These are phyloP conservation scores for Ceratobasidium sp. DNA, from an alignment of 1,284 basidiomycete genomes.

Conservation along the genomic window DNA sequence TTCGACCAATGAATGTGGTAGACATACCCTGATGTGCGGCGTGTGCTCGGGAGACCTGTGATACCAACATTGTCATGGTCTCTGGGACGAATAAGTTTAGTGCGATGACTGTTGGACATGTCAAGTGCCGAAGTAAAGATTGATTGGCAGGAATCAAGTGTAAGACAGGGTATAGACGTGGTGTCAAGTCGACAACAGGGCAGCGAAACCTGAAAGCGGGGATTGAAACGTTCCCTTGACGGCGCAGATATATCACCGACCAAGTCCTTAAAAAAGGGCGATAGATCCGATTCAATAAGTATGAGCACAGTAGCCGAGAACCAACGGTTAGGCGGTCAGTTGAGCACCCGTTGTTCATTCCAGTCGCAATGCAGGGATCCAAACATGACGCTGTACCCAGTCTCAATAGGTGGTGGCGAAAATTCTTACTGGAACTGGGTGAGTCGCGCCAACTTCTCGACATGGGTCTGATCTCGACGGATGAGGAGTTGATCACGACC, in stretches of 20 bases:
- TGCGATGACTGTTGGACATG: not conserved
- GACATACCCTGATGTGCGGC: not conserved
- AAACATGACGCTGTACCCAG: not conserved
- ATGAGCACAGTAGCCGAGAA: not conserved
- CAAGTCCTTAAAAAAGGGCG: no score
- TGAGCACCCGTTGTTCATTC: not conserved
- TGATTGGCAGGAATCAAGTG: no score
- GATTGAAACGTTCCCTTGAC: no score
- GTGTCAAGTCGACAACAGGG: no score
- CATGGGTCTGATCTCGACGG: not conserved
- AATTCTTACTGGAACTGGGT: not conserved
- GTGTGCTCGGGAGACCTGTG: not conserved
- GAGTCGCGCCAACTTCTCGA: not conserved
- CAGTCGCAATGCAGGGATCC: not conserved
- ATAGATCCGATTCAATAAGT: constrained; percentile 5
- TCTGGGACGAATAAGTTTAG: not conserved
- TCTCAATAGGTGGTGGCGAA: not conserved
- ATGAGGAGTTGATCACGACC: not conserved
- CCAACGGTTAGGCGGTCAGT: not conserved
- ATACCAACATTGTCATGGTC: not conserved
- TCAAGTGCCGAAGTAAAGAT: not conserved
- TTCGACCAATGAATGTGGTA: not conserved
- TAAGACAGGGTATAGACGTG: not conserved
- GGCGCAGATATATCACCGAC: no score
- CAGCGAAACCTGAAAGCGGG: no score